Evolutionary conservation across 1,284 basidiomycete species (phyloP).

Genomic region (Puccinia coronata): DNA sequence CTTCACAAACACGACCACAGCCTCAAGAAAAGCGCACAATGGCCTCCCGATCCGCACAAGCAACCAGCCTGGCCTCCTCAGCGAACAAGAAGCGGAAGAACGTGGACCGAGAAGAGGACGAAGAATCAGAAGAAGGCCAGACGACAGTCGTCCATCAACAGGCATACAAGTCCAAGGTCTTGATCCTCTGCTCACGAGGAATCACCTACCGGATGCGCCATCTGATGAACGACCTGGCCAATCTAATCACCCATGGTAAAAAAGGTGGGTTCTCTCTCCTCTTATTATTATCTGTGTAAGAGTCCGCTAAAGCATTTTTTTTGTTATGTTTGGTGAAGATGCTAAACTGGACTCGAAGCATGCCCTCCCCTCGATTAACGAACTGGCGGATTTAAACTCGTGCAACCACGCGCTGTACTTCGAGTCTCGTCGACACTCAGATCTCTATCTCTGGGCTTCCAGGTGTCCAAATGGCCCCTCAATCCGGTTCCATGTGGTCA

Average conservation of each 20-base stretch:
- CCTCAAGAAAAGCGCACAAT: no score
- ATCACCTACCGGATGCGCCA: slow-evolving; percentile 96
- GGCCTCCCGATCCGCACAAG: slow-evolving; percentile 39
- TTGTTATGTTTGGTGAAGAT: slow-evolving; percentile 63
- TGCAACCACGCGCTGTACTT: slow-evolving; percentile 98
- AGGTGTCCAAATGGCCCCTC: slow-evolving; percentile 97
- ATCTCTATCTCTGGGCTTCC: slow-evolving; percentile 93
- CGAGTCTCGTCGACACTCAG: slow-evolving; percentile 91
- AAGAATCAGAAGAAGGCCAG: not conserved
- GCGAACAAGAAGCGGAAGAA: slow-evolving; percentile 18
- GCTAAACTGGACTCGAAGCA: slow-evolving; percentile 97
- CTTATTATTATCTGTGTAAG: not conserved
- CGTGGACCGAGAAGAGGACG: not conserved
- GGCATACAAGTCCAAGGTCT: slow-evolving; percentile 68
- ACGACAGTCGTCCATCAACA: slow-evolving; percentile 52
- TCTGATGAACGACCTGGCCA: slow-evolving; percentile 91
- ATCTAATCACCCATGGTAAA: slow-evolving; percentile 89
- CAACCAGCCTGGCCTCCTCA: not conserved
- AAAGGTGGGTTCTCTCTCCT: slow-evolving; percentile 68
- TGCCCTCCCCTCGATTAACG: slow-evolving; percentile 87
- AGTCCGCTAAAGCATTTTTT: not conserved
- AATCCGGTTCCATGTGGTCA: slow-evolving; percentile 96
- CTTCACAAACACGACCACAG: no score
- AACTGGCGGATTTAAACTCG: slow-evolving; percentile 94
- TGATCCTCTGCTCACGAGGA: slow-evolving; percentile 89